Base-by-base conservation (phyloP, 306 rosid genomes). In the Echinosophora koreensis region DNA sequence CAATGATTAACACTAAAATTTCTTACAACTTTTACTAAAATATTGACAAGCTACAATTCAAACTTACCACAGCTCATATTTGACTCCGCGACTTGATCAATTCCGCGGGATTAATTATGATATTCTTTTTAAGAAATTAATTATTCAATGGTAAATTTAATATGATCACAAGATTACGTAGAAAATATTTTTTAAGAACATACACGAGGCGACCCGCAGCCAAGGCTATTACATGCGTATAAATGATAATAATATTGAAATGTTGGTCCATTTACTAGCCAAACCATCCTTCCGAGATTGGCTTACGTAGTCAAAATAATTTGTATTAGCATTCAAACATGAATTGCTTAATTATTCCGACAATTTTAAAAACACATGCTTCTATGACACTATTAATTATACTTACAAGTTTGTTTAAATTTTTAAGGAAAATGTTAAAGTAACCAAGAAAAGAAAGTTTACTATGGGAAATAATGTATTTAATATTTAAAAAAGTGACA, bases 31-130 rank as follows among this genome's bases (percentile, higher is more conserved):
- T 28, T 15, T 35, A 27, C 30, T 3, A 58, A 42, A 11, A 32
- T 27, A 73, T 41, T 58, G 56, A 27, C 42, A 73, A 46, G 47
- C 60, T 57, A 10, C 30, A 1, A 28, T 73, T 73, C 78, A 73
- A 73, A 49, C 60, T 60, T 4, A 5, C 14, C 12, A 15, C 5
- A n/a, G 62, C 39, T 35, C 30, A 39, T 12, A 17, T 28, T 56
- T 56, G 41, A 18, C n/a, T 47, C 52, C 27, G 51, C 42, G 12
- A 15, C 39, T 27, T 38, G 58, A 8, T 30, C 41, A 6, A 8
- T 58, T 57, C 42, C 57, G 42, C 7, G 41, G 3, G 12, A 12
- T 32, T 54, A 14, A 34, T 17, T 5, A 51, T 8, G 42, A 38
- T 57, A 22, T 57, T 12, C 11, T 16, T 52, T 52, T 6, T 34